Evolutionary conservation across 352 stramenopile species (phyloP), one percentile per base, ranked within the genome.

Genomic region (Thraustochytrium striatum): DNA sequence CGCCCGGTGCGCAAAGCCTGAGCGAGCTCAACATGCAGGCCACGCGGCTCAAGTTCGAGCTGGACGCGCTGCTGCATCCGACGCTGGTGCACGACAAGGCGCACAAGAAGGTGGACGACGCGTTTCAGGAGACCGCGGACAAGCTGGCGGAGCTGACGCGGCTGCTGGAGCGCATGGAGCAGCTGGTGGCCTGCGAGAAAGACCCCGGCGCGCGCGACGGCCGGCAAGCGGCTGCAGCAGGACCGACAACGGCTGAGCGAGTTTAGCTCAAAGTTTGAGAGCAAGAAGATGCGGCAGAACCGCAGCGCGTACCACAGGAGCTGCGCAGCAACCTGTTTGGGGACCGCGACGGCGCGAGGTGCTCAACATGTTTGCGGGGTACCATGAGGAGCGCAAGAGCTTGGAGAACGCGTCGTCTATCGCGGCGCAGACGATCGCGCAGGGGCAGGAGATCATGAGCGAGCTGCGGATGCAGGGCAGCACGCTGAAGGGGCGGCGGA

Each of bases 11-110:
- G 47, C 16, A 55, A 21, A 25, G 16, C 16, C 50, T 75, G 65
- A 75, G 65, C 50, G 52, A 38, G 30, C 44, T 75, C 11, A 75
- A 75, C 52, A 61, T 75, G 11, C 32, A 75, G 13, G 65, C 65
- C n/a, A 75, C 65, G 50, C 39, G 52, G 1, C 8, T 62, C 5
- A 21, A 75, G 16, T 61, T 75, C 21, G 65, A 75, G 65, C 65
- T 75, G 65, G 65, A 75, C 41, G 52, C 44, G 44, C 65, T 75
- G 1, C 25, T 75, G 30, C 65, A 75, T 25, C 65, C 65, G 9
- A 25, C 16, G 47, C 32, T 55, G 65, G 52, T 58, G 32, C 44
- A 38, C 65, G 50, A 75, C 65, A 30, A 61, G 35, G 50, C 25
- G 9, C 5, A 5, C 25, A 75, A 75, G 65, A 30, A 38, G 7